Percentiles rank a stretch among this genome's conserved stretches.
Conservation (phyloP, 768 basidiomycete species). For the Pleurotus tuoliensis region DNA sequence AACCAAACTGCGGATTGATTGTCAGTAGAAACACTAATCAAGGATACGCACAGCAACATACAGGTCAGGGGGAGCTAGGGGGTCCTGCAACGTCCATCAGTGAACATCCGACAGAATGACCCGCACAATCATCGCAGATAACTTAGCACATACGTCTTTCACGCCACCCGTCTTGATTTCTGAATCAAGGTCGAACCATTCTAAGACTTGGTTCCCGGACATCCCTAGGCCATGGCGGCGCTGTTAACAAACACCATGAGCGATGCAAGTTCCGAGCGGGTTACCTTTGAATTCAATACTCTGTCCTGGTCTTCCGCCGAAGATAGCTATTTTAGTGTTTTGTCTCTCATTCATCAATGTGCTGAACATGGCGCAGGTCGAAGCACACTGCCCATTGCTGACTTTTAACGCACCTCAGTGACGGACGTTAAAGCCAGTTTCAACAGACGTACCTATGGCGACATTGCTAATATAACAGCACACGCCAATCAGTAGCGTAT, state of each 20-base stretch:
- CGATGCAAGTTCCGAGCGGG: neutral
- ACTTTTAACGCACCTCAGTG: slow-evolving; percentile 20
- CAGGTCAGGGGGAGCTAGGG: slow-evolving; percentile 40
- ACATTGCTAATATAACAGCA: slow-evolving; percentile 30
- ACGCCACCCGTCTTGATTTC: slow-evolving; percentile 58
- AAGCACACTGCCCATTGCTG: slow-evolving; percentile 47
- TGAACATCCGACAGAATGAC: neutral
- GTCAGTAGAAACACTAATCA: neutral
- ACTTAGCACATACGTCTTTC: slow-evolving; percentile 32
- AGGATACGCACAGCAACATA: slow-evolving; percentile 20
- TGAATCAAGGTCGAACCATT: slow-evolving; percentile 56
- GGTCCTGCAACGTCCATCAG: slow-evolving; percentile 24
- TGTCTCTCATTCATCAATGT: slow-evolving; percentile 59
- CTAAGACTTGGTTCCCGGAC: slow-evolving; percentile 61
- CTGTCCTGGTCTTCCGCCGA: slow-evolving; percentile 54
- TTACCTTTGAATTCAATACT: slow-evolving; percentile 47
- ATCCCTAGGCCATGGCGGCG: slow-evolving; percentile 26
- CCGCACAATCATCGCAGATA: neutral
- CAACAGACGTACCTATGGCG: slow-evolving; percentile 34
- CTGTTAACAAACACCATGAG: neutral
- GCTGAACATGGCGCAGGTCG: slow-evolving; percentile 61
- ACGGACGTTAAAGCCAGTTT: neutral
- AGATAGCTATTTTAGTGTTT: slow-evolving; percentile 47
- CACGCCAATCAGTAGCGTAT: neutral
- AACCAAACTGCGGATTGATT: slow-evolving; percentile 18